Percentiles rank a stretch among this genome's conserved stretches.
Evolutionary conservation across 805 yeast species (phyloP).

Genomic region (Brettanomyces bruxellensis): DNA sequence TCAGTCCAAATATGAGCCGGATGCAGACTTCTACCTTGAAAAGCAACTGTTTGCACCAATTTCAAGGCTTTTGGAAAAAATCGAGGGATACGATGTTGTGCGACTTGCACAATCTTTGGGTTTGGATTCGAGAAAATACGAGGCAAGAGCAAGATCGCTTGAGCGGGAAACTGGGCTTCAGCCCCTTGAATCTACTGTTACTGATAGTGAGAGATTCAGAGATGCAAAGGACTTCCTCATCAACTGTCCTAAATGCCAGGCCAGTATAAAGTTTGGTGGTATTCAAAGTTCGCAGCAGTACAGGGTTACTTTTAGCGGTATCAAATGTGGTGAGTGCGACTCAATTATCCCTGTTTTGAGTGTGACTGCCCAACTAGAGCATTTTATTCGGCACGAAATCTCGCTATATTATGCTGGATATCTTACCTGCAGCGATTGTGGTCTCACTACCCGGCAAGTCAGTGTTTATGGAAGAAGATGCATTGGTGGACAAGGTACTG

Average conservation of each 20-base stretch:
- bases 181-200: conserved; percentile 73
- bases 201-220: conserved; percentile 77
- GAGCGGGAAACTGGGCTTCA: conserved; percentile 33
- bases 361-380: conserved; percentile 66
- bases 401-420: conserved; percentile 79
- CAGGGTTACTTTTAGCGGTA: conserved; percentile 56
- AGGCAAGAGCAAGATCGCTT: conserved; percentile 35
- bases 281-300: conserved; percentile 55
- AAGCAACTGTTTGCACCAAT: conserved; percentile 89
- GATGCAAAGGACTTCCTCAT: conserved; percentile 48
- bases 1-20: conserved; percentile 49
- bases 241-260: conserved; percentile 51
- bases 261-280: conserved; percentile 64
- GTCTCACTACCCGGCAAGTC: conserved; percentile 69
- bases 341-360: conserved; percentile 40
- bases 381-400: conserved; percentile 59
- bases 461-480: conserved; percentile 87
- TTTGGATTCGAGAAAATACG: conserved; percentile 59
- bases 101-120: conserved; percentile 74
- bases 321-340: conserved; percentile 59
- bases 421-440: conserved; percentile 86
- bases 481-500: conserved; percentile 52
- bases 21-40: conserved; percentile 69
- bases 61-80: conserved; percentile 73
- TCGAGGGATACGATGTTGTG: conserved; percentile 79